Evolutionary conservation across 2,329 filamentous ascomycete species (phyloP).

Genomic region (Sporothrix pseudoabietina): DNA sequence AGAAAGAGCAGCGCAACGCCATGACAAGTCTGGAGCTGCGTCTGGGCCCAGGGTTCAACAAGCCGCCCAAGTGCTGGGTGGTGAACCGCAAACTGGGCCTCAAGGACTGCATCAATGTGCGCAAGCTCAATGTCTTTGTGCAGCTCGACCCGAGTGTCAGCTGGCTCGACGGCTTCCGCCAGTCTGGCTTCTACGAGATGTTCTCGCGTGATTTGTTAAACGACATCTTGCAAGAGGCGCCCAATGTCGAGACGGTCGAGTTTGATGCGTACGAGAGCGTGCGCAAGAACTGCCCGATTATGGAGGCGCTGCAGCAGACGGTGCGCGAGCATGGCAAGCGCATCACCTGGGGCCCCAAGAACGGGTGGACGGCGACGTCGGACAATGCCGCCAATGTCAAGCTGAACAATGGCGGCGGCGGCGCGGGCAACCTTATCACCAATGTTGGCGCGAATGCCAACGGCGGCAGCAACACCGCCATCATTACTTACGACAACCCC

Average conservation of each 20-base stretch:
- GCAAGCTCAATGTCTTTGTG: constrained; percentile 66
- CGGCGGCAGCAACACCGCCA: not conserved
- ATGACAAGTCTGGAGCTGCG: constrained; percentile 69
- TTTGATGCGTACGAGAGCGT: constrained; percentile 72
- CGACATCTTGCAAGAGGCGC: constrained; percentile 59
- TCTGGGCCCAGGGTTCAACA: constrained; percentile 71
- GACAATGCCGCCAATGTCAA: constrained; percentile 25
- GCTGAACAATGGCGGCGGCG: not conserved
- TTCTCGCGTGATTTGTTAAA: constrained; percentile 63
- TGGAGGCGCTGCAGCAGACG: constrained; percentile 60
- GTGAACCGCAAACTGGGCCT: constrained; percentile 67
- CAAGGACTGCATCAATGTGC: constrained; percentile 60
- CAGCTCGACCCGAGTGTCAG: constrained; percentile 71
- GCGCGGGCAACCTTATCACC: not conserved
- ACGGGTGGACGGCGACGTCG: constrained; percentile 57
- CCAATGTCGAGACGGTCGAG: constrained; percentile 60
- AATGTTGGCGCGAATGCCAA: not conserved
- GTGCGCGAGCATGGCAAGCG: constrained; percentile 52
- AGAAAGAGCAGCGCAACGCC: constrained; percentile 58
- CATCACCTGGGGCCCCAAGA: constrained; percentile 68
- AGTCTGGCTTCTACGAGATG: constrained; percentile 68
- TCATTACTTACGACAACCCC: constrained; percentile 1
- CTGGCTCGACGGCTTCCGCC: constrained; percentile 68
- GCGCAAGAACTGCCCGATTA: constrained; percentile 65
- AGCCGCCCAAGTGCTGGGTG: constrained; percentile 70